Percentiles rank a stretch among this genome's conserved stretches.
phyloP scores from a whole-genome alignment of 768 basidiomycete species.

The Vishniacozyma victoriae region DNA sequence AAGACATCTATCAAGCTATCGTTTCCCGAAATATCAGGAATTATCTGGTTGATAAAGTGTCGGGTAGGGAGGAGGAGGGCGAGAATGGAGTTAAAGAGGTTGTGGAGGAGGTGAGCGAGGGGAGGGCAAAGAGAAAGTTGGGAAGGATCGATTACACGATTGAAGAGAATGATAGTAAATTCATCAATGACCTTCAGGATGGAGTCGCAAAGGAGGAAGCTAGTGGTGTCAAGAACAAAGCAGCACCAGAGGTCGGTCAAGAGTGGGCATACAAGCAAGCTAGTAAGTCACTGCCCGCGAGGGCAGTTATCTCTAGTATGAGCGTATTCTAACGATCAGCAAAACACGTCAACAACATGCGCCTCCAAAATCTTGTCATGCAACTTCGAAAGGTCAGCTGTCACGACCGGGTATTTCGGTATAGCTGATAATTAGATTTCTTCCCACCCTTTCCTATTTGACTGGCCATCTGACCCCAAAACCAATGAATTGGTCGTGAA shows the following conservation, averaged over 20 bases:
- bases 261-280: constrained; percentile 59
- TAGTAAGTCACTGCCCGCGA: constrained; percentile 58
- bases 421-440: constrained; percentile 22
- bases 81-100: constrained; percentile 17
- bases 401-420: background rate
- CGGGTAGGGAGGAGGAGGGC: constrained; percentile 26
- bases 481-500: constrained; percentile 64
- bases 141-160: constrained; percentile 38
- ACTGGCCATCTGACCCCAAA: constrained; percentile 65
- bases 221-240: constrained; percentile 47
- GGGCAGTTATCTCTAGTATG: background rate
- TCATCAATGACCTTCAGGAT: constrained; percentile 41
- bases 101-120: constrained; percentile 32
- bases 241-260: constrained; percentile 55
- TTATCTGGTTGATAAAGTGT: constrained; percentile 53
- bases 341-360: constrained; percentile 84
- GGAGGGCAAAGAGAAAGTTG: constrained; percentile 24
- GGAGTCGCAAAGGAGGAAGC: constrained; percentile 37
- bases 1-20: constrained; percentile 76
- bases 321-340: constrained; percentile 50
- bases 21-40: constrained; percentile 63
- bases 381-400: constrained; percentile 69
- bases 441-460: constrained; percentile 84
- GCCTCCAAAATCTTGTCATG: constrained; percentile 91
- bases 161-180: constrained; percentile 44